These are phyloP conservation scores for Karstenula rhodostoma DNA, from an alignment of 2,329 filamentous ascomycete species.

Conservation along the genomic window DNA sequence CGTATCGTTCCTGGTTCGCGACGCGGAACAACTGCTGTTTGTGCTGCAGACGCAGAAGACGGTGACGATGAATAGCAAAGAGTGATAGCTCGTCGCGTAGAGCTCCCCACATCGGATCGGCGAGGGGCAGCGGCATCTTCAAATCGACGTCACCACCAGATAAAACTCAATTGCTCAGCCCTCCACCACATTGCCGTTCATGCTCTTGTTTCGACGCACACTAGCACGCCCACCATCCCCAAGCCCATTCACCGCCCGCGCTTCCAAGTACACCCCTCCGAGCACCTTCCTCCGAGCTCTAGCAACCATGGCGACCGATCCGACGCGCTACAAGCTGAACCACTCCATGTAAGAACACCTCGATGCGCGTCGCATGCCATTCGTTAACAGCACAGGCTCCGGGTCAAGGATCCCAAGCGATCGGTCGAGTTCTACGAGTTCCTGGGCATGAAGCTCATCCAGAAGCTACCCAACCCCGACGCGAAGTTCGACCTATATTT, in stretches of 20 bases:
- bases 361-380: constrained; percentile 2
- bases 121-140: not conserved
- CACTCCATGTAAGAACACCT: constrained; percentile 59
- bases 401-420: constrained; percentile 90
- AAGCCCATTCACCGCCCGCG: constrained; percentile 17
- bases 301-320: constrained; percentile 65
- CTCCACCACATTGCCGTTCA: constrained; percentile 25
- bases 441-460: constrained; percentile 84
- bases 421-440: constrained; percentile 91
- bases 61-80: too few species aligned
- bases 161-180: constrained; percentile 12
- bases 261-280: constrained; percentile 20
- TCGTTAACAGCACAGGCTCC: constrained; percentile 67
- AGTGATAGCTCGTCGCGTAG: too few species aligned
- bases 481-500: constrained; percentile 97
- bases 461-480: constrained; percentile 82
- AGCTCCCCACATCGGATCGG: constrained; percentile 4
- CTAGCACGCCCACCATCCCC: constrained; percentile 19
- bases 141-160: constrained; percentile 16
- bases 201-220: constrained; percentile 33
- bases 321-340: constrained; percentile 71
- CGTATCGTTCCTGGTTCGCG: too few species aligned
- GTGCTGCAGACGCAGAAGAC: not conserved
- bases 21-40: not conserved
- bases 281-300: constrained; percentile 33